Conservation (phyloP, 371 early-diverging fungal species). For the Actinomortierella ambigua region DNA sequence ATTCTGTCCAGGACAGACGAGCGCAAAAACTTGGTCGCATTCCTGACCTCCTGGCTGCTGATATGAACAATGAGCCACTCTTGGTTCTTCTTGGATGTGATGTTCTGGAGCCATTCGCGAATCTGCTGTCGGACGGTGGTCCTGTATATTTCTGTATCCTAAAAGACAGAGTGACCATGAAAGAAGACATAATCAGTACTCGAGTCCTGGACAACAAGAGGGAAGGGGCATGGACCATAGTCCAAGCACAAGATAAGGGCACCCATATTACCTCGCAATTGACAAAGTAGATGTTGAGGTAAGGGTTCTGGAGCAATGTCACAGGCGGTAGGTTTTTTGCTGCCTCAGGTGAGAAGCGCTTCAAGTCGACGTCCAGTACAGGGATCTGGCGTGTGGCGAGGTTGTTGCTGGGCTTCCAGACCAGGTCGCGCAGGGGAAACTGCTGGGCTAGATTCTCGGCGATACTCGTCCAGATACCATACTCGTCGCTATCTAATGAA, state of each 20-base stretch:
- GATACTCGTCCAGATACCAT: conserved; percentile 77
- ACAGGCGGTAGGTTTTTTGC: conserved; percentile 63
- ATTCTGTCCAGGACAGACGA: conserved; percentile 85
- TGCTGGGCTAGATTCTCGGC: conserved; percentile 70
- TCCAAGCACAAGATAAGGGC: background rate
- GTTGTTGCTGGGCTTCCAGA: conserved; percentile 82
- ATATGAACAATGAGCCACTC: conserved; percentile 94
- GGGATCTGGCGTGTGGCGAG: conserved; percentile 63
- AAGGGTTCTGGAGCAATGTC: conserved; percentile 65
- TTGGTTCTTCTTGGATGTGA: conserved; percentile 80
- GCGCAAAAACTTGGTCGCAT: conserved; percentile 69
- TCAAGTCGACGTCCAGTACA: conserved; percentile 72
- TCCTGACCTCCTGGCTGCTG: conserved; percentile 64
- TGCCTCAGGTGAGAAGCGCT: conserved; percentile 63
- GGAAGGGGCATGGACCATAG: background rate
- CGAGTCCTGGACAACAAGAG: background rate
- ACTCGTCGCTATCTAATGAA: conserved; percentile 72
- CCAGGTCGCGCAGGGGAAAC: conserved; percentile 83
- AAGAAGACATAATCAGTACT: background rate
- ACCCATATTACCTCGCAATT: conserved; percentile 69
- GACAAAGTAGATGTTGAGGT: conserved; percentile 83
- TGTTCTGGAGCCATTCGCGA: conserved; percentile 81
- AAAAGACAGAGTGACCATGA: background rate
- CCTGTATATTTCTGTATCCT: conserved; percentile 89
- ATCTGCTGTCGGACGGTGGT: conserved; percentile 74